These are phyloP conservation scores for Croton setiger DNA, from an alignment of 441 rosid species.

Conservation along the genomic window DNA sequence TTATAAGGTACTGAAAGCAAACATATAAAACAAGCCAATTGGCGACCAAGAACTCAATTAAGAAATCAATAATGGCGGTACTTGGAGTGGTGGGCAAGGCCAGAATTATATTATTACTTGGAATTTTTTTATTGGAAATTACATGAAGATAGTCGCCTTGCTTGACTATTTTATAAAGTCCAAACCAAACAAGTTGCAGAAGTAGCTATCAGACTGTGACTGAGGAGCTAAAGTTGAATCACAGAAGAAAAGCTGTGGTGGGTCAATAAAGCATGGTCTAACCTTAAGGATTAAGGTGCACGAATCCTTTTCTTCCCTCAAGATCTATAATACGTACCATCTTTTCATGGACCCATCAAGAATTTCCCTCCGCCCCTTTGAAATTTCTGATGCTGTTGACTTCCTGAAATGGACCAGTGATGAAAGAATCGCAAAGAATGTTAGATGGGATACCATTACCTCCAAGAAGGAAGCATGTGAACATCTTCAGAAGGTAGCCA, in stretches of 20 bases:
- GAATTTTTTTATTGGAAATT: too few relatives aligned
- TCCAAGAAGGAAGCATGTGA: conserved; percentile 36
- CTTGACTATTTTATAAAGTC: conserved; percentile 16
- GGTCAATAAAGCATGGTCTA: too few relatives aligned
- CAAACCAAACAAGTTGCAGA: neutral
- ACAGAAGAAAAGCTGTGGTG: neutral
- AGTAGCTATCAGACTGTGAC: conserved; percentile 26
- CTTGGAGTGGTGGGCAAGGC: conserved; percentile 22
- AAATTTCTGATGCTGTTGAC: conserved; percentile 44
- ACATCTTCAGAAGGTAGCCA: conserved; percentile 25
- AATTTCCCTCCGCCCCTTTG: conserved; percentile 42
- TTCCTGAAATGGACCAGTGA: conserved; percentile 43
- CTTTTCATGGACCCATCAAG: conserved; percentile 34
- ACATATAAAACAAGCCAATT: neutral
- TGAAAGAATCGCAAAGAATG: conserved; percentile 33
- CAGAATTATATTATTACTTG: neutral
- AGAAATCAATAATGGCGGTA: conserved; percentile 2
- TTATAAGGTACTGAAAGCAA: neutral
- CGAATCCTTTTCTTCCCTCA: neutral
- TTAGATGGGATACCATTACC: conserved; percentile 34
- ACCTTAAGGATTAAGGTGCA: too few relatives aligned
- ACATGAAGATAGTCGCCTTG: conserved; percentile 2
- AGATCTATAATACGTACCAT: neutral
- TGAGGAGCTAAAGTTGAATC: neutral
- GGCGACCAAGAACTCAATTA: neutral